Base-by-base conservation (phyloP, 768 basidiomycete species). In the Lepiota venenata region DNA sequence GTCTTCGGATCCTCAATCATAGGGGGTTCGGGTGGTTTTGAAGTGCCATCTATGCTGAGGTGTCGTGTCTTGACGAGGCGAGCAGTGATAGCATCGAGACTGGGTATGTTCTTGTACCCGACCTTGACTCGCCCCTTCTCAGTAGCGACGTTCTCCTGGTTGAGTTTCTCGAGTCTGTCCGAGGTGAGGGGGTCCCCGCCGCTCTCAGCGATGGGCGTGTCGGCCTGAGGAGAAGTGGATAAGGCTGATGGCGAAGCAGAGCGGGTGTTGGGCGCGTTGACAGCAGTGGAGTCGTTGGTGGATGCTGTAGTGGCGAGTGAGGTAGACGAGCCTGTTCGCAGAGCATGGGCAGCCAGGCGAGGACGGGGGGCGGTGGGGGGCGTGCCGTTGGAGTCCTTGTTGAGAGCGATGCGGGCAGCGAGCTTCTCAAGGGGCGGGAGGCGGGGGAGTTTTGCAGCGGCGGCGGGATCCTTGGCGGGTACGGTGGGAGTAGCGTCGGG, bases 101-200 rank as follows among this genome's bases (percentile, higher is more conserved):
- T 84, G 12, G 91, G 91, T 41, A 93, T 88, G 63, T 91, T 92
- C 83, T 91, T 93, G 71, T 91, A 93, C 20, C 91, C 91, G n/a
- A 76, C 71, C 62, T 74, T 75, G 42, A 53, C 52, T 15, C 38
- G 48, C 51, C 53, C 58, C 50, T 64, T 58, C 37, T 37, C 50
- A 43, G 40, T 18, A 2, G 62, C 65, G 64, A 53, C 18, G 70
- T 64, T 79, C 67, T 85, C 83, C 58, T 81, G 73, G 59, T 87
- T 79, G 9, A 84, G 77, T 66, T 82, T 77, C 54, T 85, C 81
- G 32, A 91, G 74, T 47, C 76, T 81, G 63, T 91, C 88, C 3
- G 74, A 69, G 2, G 87, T 91, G 55, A 90, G 72, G 4, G 80
- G 74, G 12, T 85, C 82, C 18, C 80, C 77, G 49, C 72, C 61